phyloP scores from a whole-genome alignment of 805 yeast species.

The Candida taoyuanica region DNA sequence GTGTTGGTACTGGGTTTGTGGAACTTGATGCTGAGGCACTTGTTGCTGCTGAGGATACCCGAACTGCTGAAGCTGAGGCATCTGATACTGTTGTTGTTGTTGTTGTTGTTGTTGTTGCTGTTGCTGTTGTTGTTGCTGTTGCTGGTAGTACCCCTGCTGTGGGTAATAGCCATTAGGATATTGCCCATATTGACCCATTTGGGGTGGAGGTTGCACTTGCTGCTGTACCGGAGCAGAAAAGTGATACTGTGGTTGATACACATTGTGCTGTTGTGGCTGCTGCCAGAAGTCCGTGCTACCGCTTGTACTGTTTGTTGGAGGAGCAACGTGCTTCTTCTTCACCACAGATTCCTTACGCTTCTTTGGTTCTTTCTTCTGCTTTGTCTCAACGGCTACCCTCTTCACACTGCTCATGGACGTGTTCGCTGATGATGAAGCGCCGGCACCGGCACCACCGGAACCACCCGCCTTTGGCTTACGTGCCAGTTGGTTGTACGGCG shows the following conservation, averaged over 20 bases:
- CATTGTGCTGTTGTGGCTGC: slow-evolving; percentile 5
- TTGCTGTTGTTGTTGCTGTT: slow-evolving; percentile 11
- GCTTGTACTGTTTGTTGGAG: neutral
- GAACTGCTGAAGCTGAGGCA: slow-evolving; percentile 23
- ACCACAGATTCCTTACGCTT: neutral
- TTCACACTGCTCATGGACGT: slow-evolving; percentile 9
- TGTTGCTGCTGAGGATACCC: slow-evolving; percentile 24
- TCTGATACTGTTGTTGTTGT: slow-evolving; percentile 23
- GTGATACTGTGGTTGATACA: neutral
- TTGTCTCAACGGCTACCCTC: slow-evolving; percentile 25
- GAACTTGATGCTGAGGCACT: slow-evolving; percentile 13
- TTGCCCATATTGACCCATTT: slow-evolving; percentile 1
- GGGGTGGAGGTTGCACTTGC: slow-evolving; percentile 9
- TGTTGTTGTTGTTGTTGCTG: no score
- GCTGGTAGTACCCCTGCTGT: slow-evolving; percentile 21
- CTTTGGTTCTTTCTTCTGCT: slow-evolving; percentile 1
- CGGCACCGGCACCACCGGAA: no score
- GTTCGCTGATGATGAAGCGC: neutral
- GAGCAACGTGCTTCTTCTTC: no score
- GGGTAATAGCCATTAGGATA: neutral
- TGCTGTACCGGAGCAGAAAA: slow-evolving; percentile 15
- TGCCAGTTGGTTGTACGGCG: slow-evolving; percentile 40
- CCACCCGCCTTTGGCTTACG: slow-evolving; percentile 32
- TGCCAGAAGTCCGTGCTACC: slow-evolving; percentile 6
- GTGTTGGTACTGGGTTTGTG: slow-evolving; percentile 22